phyloP scores from a whole-genome alignment of 495 filamentous ascomycete species.

The Aspergillus funiculosus region DNA sequence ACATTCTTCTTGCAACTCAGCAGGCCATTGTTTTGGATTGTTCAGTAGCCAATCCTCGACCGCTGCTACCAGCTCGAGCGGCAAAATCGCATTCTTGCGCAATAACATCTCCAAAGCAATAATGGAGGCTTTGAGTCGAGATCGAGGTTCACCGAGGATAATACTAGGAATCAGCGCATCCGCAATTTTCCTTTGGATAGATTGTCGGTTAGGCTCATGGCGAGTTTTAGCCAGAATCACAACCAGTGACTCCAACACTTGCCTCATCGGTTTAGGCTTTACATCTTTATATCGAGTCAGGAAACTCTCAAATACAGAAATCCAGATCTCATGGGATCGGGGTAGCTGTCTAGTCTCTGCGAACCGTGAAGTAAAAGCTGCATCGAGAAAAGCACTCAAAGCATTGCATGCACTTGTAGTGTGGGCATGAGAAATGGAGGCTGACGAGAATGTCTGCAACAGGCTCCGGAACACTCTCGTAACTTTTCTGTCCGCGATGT shows the following conservation, averaged over 20 bases:
- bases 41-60: slow-evolving; percentile 30
- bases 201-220: slow-evolving; percentile 19
- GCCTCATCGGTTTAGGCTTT: slow-evolving; percentile 68
- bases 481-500: slow-evolving; percentile 29
- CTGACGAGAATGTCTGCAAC: slow-evolving; percentile 34
- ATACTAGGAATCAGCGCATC: slow-evolving; percentile 32
- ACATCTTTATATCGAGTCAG: slow-evolving; percentile 68
- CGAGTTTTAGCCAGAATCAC: slow-evolving; percentile 48
- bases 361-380: slow-evolving; percentile 34
- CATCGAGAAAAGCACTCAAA: slow-evolving; percentile 42
- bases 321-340: slow-evolving; percentile 49
- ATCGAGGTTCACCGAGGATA: slow-evolving; percentile 36
- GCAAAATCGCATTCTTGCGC: slow-evolving; percentile 31
- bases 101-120: slow-evolving; percentile 40
- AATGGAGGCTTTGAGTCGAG: slow-evolving; percentile 37
- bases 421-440: slow-evolving; percentile 36
- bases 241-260: slow-evolving; percentile 57
- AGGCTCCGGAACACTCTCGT: slow-evolving; percentile 35
- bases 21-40: slow-evolving; percentile 27
- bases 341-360: slow-evolving; percentile 31
- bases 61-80: slow-evolving; percentile 29
- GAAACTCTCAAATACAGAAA: slow-evolving; percentile 61
- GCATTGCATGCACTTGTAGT: slow-evolving; percentile 42
- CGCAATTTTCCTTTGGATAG: slow-evolving; percentile 21
- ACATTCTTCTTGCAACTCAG: slow-evolving; percentile 30